Conservation (phyloP, 352 stramenopile genomes). For the Salisapilia sapeloensis region DNA sequence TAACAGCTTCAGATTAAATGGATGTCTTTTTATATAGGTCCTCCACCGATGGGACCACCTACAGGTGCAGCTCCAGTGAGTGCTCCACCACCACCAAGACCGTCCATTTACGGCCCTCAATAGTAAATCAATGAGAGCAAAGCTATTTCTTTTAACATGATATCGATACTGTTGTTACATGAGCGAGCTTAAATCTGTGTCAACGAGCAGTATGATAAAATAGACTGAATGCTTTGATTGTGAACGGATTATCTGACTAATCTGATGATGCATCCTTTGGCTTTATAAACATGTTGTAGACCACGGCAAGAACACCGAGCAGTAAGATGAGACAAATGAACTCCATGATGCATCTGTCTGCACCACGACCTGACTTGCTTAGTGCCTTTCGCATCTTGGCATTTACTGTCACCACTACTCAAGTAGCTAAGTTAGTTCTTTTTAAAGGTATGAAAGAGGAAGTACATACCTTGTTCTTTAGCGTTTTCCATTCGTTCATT, state of each 20-base stretch:
- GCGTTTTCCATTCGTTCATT: constrained; percentile 69
- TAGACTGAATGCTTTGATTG: too few relatives aligned
- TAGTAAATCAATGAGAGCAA: too few relatives aligned
- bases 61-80: constrained; percentile 25
- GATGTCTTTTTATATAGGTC: background rate
- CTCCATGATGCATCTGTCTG: constrained; percentile 81
- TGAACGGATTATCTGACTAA: too few relatives aligned
- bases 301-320: constrained; percentile 62
- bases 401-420: constrained; percentile 64
- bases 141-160: too few relatives aligned
- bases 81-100: constrained; percentile 16
- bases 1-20: background rate
- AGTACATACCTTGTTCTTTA: constrained; percentile 34
- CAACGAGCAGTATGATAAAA: too few relatives aligned
- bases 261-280: constrained; percentile 14
- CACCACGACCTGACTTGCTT: constrained; percentile 41
- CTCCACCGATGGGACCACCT: background rate
- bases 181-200: too few relatives aligned
- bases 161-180: too few relatives aligned
- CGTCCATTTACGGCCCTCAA: constrained; percentile 63
- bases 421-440: background rate
- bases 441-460: constrained; percentile 1
- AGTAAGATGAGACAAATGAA: constrained; percentile 81
- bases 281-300: constrained; percentile 85
- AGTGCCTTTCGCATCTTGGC: constrained; percentile 78